Conservation (phyloP, 139 green algal species). For the Auxenochlorella protothecoides region DNA sequence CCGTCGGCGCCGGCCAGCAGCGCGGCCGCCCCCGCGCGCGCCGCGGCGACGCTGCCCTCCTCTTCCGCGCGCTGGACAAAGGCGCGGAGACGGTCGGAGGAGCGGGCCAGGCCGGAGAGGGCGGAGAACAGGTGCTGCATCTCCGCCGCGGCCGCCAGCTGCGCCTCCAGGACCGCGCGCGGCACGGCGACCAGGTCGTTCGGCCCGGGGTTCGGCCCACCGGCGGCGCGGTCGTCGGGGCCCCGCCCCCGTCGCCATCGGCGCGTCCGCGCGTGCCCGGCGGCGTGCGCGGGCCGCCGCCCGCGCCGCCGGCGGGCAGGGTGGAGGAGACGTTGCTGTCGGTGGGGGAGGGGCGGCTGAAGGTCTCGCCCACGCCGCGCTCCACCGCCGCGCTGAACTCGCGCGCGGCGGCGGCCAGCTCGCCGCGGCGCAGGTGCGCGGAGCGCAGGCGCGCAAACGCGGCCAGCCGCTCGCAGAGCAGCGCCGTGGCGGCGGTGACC, state of each 20-base stretch:
- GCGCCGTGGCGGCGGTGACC: neutral
- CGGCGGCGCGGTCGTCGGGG: neutral
- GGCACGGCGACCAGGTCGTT: neutral
- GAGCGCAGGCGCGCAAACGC: slow-evolving; percentile 11
- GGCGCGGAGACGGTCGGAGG: too few species aligned
- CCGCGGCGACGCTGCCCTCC: slow-evolving; percentile 5
- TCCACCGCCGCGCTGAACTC: slow-evolving; percentile 6
- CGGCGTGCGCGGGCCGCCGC: neutral
- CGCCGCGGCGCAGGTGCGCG: neutral
- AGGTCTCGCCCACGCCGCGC: slow-evolving; percentile 10
- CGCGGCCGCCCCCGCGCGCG: slow-evolving; percentile 1
- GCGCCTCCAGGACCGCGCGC: neutral
- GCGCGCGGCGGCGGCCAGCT: too few species aligned
- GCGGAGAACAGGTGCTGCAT: neutral
- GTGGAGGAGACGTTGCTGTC: slow-evolving; percentile 14
- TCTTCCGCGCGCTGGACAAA: too few species aligned
- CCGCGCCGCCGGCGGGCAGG: slow-evolving; percentile 2
- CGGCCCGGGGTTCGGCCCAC: neutral
- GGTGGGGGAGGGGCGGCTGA: slow-evolving; percentile 13
- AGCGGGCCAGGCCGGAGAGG: neutral
- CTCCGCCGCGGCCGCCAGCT: neutral
- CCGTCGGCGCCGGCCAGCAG: slow-evolving; percentile 11
- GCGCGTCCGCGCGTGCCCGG: neutral
- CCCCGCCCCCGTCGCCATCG: too few species aligned
- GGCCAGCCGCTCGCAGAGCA: slow-evolving; percentile 15